phyloP scores from a whole-genome alignment of 768 basidiomycete species.

The Pholiota conissans region DNA sequence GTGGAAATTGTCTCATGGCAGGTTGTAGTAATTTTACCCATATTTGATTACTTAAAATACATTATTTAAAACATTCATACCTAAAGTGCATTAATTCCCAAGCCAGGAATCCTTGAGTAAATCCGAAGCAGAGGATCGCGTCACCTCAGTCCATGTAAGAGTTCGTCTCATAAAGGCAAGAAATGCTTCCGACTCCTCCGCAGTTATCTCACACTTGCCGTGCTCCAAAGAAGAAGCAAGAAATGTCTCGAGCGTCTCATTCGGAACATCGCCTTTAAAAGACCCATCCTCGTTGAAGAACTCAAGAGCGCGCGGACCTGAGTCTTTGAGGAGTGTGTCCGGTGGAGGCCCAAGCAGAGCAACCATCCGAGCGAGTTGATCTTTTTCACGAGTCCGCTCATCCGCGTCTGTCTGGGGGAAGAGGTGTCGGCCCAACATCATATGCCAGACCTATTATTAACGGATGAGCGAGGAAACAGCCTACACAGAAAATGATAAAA shows the following conservation, averaged over 20 bases:
- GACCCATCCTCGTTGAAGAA: conserved; percentile 7
- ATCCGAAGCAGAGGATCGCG: conserved; percentile 4
- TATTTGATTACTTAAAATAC: too few species aligned
- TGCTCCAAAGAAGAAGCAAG: not conserved
- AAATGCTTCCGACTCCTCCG: conserved; percentile 2
- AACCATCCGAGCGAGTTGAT: conserved; percentile 2
- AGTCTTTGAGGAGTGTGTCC: not conserved
- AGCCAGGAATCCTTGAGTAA: conserved; percentile 6
- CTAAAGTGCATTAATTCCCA: not conserved
- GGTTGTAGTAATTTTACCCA: too few species aligned
- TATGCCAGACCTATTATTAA: not conserved
- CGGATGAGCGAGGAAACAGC: not conserved
- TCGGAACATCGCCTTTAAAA: not conserved
- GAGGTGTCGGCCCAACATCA: not conserved
- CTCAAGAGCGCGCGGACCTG: conserved; percentile 2
- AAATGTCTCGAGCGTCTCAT: conserved; percentile 2
- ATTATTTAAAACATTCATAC: too few species aligned
- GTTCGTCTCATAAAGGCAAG: conserved; percentile 5
- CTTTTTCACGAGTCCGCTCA: not conserved
- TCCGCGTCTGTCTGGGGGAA: conserved; percentile 1
- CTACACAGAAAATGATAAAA: not conserved
- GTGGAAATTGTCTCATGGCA: too few species aligned
- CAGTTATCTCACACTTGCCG: not conserved
- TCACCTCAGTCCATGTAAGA: not conserved
- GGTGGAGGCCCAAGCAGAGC: conserved; percentile 6